Percentiles rank a stretch among this genome's conserved stretches.
Conservation (phyloP, 805 yeast genomes). For the Saccharomycopsis amapae region DNA sequence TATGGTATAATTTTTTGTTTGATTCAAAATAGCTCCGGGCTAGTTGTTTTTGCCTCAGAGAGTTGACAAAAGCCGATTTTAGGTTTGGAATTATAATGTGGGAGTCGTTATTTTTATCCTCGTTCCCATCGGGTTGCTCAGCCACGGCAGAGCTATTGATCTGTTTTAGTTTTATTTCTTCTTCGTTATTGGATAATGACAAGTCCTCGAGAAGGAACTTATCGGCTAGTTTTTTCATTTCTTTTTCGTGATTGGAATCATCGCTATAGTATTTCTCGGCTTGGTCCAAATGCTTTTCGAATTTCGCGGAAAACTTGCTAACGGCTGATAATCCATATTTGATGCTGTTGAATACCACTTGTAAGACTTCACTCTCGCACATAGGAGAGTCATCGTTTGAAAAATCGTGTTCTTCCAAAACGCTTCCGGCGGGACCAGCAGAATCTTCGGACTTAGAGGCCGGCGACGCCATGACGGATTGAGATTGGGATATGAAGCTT, state of each 20-base stretch:
- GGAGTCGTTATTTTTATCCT: neutral
- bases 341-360: neutral
- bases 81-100: too few species aligned
- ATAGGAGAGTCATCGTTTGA: too few species aligned
- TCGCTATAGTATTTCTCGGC: conserved; percentile 18
- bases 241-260: conserved; percentile 21
- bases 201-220: neutral
- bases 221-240: neutral
- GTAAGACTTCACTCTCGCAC: neutral
- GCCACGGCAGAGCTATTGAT: neutral
- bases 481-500: too few species aligned
- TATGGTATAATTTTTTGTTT: conserved; percentile 5
- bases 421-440: too few species aligned
- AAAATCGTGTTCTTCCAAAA: too few species aligned
- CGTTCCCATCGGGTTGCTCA: neutral
- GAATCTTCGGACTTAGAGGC: too few species aligned
- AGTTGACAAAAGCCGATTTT: neutral
- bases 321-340: neutral
- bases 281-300: conserved; percentile 20
- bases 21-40: neutral
- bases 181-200: neutral
- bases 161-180: neutral
- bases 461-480: too few species aligned
- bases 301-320: conserved; percentile 12
- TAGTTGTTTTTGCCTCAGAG: neutral